Base-by-base conservation (phyloP, 371 early-diverging fungal species). In the Apophysomyces elegans region DNA sequence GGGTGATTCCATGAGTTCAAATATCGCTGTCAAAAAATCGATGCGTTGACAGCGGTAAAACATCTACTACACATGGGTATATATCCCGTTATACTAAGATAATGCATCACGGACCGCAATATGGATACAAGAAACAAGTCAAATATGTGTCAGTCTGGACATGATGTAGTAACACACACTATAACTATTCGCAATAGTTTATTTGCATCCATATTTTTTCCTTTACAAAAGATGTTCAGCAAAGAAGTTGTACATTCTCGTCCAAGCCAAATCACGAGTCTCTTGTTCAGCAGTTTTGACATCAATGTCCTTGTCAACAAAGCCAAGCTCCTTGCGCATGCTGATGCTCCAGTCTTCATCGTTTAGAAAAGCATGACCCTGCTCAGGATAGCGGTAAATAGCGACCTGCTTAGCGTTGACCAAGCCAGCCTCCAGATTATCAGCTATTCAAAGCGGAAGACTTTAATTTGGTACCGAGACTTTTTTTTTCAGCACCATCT, bases 331-430 rank as follows among this genome's bases (percentile, higher is more conserved):
- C 58, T 76, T 77, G 35, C 80, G 74, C 60, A 65, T 66, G 8
- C 75, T 63, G 14, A 73, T 61, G 45, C 68, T 64, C 76, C 79
- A 75, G 26, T 61, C 63, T 26, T 80, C 74, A 38, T 77, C 77
- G 67, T 83, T 83, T 72, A 83, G 69, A 65, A 85, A 85, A 8
- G 79, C 82, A 46, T 85, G 83, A 2, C 72, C 79, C 65, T 72
- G 70, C 5, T 70, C 59, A 61, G 65, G 70, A 67, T 79, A 68
- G 37, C 70, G 66, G 60, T 79, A 78, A 14, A 82, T 81, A 37
- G 47, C 64, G 8, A 79, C 79, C 41, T 75, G 70, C 32, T 73
- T 72, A 5, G 61, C 46, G 45, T 62, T 58, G 37, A 3, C 45
- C 41, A 69, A 43, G 16, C 63, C 63, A 11, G 61, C 44, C 43